A percentile compares a stretch with the other conserved stretches of the same genome.
These are phyloP conservation scores for Syncephalastrum monosporum DNA, from an alignment of 371 early-diverging fungal species.

Conservation along the genomic window DNA sequence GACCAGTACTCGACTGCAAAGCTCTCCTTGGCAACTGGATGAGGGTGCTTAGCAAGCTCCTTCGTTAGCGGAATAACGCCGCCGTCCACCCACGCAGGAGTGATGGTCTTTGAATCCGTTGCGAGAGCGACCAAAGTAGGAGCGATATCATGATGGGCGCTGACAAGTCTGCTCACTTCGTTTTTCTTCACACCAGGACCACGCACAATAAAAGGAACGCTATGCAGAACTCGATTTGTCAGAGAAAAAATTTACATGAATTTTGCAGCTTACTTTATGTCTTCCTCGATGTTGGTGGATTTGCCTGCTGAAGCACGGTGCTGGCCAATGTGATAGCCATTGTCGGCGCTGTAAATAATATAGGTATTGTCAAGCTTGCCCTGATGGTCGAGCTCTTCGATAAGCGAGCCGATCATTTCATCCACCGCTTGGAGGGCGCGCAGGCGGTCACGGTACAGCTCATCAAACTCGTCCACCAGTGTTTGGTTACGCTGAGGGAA, in stretches of 20 bases:
- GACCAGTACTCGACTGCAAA: slow-evolving; percentile 66
- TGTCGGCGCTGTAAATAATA: slow-evolving; percentile 65
- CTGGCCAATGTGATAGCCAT: slow-evolving; percentile 69
- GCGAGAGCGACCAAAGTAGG: slow-evolving; percentile 64
- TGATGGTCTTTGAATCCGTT: slow-evolving; percentile 24
- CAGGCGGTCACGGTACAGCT: slow-evolving; percentile 54
- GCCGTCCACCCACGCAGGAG: slow-evolving; percentile 54
- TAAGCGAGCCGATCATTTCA: slow-evolving; percentile 57
- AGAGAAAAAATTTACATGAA: not conserved
- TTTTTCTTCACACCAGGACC: slow-evolving; percentile 61
- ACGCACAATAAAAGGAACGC: slow-evolving; percentile 62
- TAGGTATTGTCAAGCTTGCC: slow-evolving; percentile 65
- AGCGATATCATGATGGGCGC: slow-evolving; percentile 61
- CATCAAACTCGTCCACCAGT: slow-evolving; percentile 49
- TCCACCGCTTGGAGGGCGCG: slow-evolving; percentile 66
- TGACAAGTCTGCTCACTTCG: slow-evolving; percentile 40
- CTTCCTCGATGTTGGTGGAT: slow-evolving; percentile 59
- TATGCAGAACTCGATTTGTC: slow-evolving; percentile 6
- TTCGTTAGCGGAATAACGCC: slow-evolving; percentile 51
- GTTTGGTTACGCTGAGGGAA: slow-evolving; percentile 40
- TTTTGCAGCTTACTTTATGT: slow-evolving; percentile 43
- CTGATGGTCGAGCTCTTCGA: slow-evolving; percentile 52
- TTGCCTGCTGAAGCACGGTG: slow-evolving; percentile 65
- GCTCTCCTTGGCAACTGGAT: slow-evolving; percentile 50
- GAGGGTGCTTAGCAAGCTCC: slow-evolving; percentile 29